Conservation (phyloP, 1,284 basidiomycete genomes). For the Neolentinus lepideus region DNA sequence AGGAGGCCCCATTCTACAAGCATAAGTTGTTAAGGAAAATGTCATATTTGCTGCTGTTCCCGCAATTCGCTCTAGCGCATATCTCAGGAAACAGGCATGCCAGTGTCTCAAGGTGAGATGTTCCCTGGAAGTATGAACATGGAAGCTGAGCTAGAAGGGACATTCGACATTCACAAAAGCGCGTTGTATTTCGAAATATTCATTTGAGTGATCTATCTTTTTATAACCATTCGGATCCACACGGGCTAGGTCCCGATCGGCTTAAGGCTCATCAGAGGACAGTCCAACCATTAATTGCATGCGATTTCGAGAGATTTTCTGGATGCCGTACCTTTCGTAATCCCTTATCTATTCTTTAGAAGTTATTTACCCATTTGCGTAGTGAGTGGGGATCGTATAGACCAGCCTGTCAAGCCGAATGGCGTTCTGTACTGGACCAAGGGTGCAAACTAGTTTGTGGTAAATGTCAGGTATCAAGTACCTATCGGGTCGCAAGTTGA, state of each 20-base stretch:
- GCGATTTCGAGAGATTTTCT: not conserved
- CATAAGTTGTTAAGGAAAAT: no score
- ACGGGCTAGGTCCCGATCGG: no score
- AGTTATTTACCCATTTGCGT: not conserved
- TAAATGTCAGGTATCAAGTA: not conserved
- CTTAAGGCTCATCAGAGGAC: not conserved
- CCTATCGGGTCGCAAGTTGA: not conserved
- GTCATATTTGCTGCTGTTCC: no score
- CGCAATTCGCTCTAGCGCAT: no score
- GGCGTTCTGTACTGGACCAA: not conserved
- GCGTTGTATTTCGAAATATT: no score
- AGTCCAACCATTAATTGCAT: not conserved
- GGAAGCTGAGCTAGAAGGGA: not conserved
- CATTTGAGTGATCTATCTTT: no score
- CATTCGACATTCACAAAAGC: no score
- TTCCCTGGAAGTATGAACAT: not conserved
- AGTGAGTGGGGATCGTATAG: not conserved
- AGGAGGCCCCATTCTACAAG: no score
- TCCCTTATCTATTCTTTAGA: not conserved
- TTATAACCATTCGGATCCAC: no score
- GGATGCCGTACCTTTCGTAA: not conserved
- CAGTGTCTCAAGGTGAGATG: no score
- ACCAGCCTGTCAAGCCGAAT: not conserved
- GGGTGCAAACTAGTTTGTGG: not conserved
- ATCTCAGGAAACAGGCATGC: no score